Evolutionary conservation across 202 grass and related monocot genomes (phyloP), one percentile per base, ranked within the genome.

Genomic region (Setaria italica): DNA sequence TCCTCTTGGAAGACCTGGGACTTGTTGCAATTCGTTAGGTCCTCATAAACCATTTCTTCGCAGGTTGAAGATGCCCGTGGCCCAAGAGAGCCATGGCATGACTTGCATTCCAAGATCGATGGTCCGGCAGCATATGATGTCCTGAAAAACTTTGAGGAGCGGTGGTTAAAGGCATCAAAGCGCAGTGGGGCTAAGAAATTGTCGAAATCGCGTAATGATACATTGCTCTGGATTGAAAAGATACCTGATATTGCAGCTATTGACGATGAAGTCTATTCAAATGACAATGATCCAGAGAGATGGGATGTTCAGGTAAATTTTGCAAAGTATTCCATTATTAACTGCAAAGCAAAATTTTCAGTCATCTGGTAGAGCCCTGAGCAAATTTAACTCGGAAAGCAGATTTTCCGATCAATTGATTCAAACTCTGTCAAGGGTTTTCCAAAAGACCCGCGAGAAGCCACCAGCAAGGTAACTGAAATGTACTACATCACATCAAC

Each of bases 391-490:
- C 68, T 64, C 66, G 73, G 6, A 73, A 70, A 90, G 32, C 79
- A 98, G 95, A 80, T 98, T 62, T 98, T 98, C 78, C 70, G 93
- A 46, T 98, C 93, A 14, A 93, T 98, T n/a, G 95, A 98, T 79
- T 98, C 93, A 14, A 90, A 90, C 62, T 98, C 95, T 0, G 91
- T 92, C 42, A 93, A 93, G 85, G 92, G 69, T 64, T 95, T 98
- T 32, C 95, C 95, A 2, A 95, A 93, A 72, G 85, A 88, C 84
- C 85, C 90, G 74, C 15, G 85, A 76, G 89, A 92, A 81, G 89
- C 95, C 67, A 74, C 77, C 37, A 76, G 43, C 45, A 78, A 88
- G 93, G 95, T 93, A 91, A 81, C 35, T 39, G 5, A 63, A 67
- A 62, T 76, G 57, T 17, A 68, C 42, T 45, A 30, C 3, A 11